Conservation (phyloP, 192 early-diverging fungal genomes). For the Mortierella claussenii region DNA sequence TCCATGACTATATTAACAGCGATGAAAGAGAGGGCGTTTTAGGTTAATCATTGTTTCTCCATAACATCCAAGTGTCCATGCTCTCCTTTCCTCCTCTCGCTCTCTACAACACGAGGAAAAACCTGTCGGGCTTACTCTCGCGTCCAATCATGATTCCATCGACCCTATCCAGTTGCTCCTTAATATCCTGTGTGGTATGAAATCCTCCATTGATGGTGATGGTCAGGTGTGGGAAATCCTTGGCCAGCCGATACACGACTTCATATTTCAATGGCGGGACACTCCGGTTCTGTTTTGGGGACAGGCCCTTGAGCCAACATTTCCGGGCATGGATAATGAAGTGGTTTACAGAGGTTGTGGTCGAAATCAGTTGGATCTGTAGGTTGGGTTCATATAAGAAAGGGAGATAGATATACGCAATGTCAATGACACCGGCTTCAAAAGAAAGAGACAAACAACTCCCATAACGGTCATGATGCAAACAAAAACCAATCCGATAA, state of each 20-base stretch:
- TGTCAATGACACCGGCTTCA: neutral
- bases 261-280: constrained; percentile 73
- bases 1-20: constrained; percentile 60
- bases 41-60: no score
- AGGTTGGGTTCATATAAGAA: neutral
- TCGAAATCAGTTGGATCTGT: constrained; percentile 46
- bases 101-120: no score
- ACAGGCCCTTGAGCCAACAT: constrained; percentile 72
- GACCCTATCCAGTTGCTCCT: constrained; percentile 56
- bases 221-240: constrained; percentile 63
- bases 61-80: no score
- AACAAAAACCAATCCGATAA: no score
- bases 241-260: constrained; percentile 63
- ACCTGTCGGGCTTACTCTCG: constrained; percentile 50
- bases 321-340: constrained; percentile 79
- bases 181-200: constrained; percentile 57
- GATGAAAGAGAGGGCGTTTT: neutral
- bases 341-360: constrained; percentile 48
- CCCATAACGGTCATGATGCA: no score
- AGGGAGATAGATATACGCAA: neutral
- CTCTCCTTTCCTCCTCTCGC: no score
- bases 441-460: neutral
- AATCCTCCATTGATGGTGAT: constrained; percentile 79
- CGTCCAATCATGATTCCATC: constrained; percentile 81
- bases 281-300: constrained; percentile 73